phyloP scores from a whole-genome alignment of 2,329 filamentous ascomycete species.

The Metarhizium anisopliae region DNA sequence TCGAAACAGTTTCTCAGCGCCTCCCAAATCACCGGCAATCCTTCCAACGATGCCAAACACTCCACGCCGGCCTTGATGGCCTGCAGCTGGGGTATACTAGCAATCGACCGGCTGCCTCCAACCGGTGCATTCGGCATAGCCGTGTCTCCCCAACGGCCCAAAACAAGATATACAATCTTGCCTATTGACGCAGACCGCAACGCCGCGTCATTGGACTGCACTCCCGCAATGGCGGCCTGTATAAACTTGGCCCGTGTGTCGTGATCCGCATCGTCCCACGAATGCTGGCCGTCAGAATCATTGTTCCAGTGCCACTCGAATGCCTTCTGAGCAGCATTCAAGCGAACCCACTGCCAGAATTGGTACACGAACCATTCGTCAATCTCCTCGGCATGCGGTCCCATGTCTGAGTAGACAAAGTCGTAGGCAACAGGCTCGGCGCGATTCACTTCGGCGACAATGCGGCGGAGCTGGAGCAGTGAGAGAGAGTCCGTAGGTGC shows the following conservation, averaged over 20 bases:
- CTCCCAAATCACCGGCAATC: slow-evolving; percentile 42
- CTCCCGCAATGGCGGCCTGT: slow-evolving; percentile 36
- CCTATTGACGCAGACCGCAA: slow-evolving; percentile 45
- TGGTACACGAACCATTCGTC: slow-evolving; percentile 98
- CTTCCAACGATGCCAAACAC: slow-evolving; percentile 41
- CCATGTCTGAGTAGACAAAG: slow-evolving; percentile 69
- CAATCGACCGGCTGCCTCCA: slow-evolving; percentile 37
- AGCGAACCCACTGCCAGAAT: slow-evolving; percentile 72
- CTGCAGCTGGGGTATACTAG: slow-evolving; percentile 46
- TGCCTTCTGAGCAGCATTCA: slow-evolving; percentile 64
- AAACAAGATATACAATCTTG: slow-evolving; percentile 50
- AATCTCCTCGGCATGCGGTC: slow-evolving; percentile 74
- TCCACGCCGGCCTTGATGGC: slow-evolving; percentile 48
- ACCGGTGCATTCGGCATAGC: slow-evolving; percentile 40
- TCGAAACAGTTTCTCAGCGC: slow-evolving; percentile 41
- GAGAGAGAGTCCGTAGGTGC: slow-evolving; percentile 61
- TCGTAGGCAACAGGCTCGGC: slow-evolving; percentile 69
- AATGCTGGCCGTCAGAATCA: slow-evolving; percentile 26
- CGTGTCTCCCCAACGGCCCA: slow-evolving; percentile 63
- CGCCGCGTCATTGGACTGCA: slow-evolving; percentile 36
- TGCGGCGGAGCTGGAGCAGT: slow-evolving; percentile 60
- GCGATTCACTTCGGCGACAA: slow-evolving; percentile 66
- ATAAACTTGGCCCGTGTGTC: slow-evolving; percentile 51
- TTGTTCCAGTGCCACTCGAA: slow-evolving; percentile 71
- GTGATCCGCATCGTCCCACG: slow-evolving; percentile 59